These are phyloP conservation scores for Trametes cubensis DNA, from an alignment of 768 basidiomycete genomes.

Conservation along the genomic window DNA sequence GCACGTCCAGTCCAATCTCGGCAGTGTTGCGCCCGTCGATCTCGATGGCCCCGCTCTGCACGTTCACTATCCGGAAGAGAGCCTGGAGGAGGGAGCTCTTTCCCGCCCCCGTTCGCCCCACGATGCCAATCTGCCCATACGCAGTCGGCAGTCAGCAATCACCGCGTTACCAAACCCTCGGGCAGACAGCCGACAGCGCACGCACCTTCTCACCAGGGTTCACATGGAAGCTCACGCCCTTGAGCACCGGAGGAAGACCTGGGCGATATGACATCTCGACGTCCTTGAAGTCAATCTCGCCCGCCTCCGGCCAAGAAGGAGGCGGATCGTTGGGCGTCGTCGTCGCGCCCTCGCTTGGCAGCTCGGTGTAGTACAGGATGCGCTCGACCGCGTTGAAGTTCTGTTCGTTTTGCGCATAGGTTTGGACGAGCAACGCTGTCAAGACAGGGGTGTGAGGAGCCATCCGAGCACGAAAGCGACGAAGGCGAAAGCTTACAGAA, in stretches of 20 bases:
- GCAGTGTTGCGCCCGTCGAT: constrained; percentile 60
- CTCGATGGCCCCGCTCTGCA: constrained; percentile 56
- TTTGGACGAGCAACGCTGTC: constrained; percentile 55
- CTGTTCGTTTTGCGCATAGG: constrained; percentile 64
- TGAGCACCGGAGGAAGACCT: constrained; percentile 85
- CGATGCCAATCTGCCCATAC: constrained; percentile 45
- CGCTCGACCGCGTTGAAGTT: constrained; percentile 78
- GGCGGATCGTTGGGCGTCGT: constrained; percentile 53
- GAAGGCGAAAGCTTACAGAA: constrained; percentile 46
- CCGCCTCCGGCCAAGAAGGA: constrained; percentile 72
- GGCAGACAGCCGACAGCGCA: background rate
- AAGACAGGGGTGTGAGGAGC: background rate
- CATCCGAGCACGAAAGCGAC: background rate
- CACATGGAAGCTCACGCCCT: constrained; percentile 73
- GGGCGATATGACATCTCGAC: constrained; percentile 83
- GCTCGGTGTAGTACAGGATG: constrained; percentile 65
- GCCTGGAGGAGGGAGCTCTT: constrained; percentile 53
- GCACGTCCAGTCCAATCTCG: constrained; percentile 54
- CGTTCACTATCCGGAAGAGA: constrained; percentile 55
- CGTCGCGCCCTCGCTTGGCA: constrained; percentile 55
- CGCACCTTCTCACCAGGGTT: constrained; percentile 79
- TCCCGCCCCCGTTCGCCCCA: constrained; percentile 50
- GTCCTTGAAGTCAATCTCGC: constrained; percentile 72
- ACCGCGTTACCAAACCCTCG: no score
- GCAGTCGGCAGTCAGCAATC: background rate